These are phyloP conservation scores for Aspergillus ochraceoroseus DNA, from an alignment of 2,329 filamentous ascomycete species.

Conservation along the genomic window DNA sequence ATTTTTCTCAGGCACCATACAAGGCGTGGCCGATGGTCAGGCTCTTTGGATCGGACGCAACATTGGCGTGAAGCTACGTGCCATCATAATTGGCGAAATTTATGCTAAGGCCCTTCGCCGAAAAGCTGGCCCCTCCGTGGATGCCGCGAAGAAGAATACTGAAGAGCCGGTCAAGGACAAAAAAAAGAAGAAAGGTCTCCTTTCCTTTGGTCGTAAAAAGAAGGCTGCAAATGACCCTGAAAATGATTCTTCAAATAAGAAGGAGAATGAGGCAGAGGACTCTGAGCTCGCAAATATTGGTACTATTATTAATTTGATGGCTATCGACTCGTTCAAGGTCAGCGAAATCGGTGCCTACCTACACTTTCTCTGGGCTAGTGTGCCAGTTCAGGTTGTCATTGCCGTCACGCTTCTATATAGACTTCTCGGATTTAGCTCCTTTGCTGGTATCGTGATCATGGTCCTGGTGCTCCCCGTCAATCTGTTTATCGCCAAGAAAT, in stretches of 20 bases:
- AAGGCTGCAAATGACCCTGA: slow-evolving; percentile 26
- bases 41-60: slow-evolving; percentile 90
- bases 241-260: slow-evolving; percentile 17
- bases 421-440: slow-evolving; percentile 86
- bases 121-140: slow-evolving; percentile 73
- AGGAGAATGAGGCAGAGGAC: slow-evolving; percentile 28
- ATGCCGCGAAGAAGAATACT: slow-evolving; percentile 64
- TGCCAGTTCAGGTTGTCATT: slow-evolving; percentile 80
- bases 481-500: slow-evolving; percentile 78
- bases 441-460: slow-evolving; percentile 91
- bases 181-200: slow-evolving; percentile 43
- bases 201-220: slow-evolving; percentile 58
- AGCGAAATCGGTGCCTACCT: slow-evolving; percentile 91
- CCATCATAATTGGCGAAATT: slow-evolving; percentile 94
- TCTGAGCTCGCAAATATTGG: slow-evolving; percentile 79
- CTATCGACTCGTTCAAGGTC: slow-evolving; percentile 98
- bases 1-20: slow-evolving; percentile 73
- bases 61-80: slow-evolving; percentile 85
- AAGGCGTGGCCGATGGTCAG: slow-evolving; percentile 77
- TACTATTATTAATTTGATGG: slow-evolving; percentile 99
- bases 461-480: slow-evolving; percentile 82
- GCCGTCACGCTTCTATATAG: slow-evolving; percentile 78
- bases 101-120: slow-evolving; percentile 92
- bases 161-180: slow-evolving; percentile 38
- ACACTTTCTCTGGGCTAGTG: slow-evolving; percentile 89